phyloP scores from a whole-genome alignment of 1,284 basidiomycete species.

The Malassezia equina region DNA sequence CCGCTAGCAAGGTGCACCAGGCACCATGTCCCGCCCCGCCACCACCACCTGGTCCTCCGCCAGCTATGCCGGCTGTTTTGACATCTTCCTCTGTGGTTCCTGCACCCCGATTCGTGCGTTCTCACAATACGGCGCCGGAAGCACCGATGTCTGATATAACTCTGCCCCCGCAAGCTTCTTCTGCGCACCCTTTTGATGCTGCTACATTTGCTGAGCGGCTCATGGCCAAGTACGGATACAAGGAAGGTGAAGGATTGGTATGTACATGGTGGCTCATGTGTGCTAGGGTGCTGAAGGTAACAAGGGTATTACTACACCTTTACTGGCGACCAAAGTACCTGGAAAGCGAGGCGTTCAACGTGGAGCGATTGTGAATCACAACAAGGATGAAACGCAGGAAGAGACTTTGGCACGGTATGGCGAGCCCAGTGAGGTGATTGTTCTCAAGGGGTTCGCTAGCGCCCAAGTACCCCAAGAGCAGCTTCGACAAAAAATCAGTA shows the following conservation, averaged over 20 bases:
- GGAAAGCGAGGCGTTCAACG: not conserved
- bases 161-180: not conserved
- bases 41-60: not conserved
- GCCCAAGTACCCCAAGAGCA: slow-evolving; percentile 11
- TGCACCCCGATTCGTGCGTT: not conserved
- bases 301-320: slow-evolving; percentile 28
- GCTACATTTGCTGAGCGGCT: slow-evolving; percentile 29
- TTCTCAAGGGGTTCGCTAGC: slow-evolving; percentile 7
- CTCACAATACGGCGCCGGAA: not conserved
- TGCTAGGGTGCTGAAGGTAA: slow-evolving; percentile 26
- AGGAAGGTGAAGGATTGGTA: slow-evolving; percentile 28
- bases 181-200: not conserved
- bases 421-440: slow-evolving; percentile 19
- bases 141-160: not conserved
- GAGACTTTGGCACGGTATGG: slow-evolving; percentile 14
- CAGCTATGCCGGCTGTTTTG: not conserved
- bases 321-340: slow-evolving; percentile 3
- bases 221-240: slow-evolving; percentile 33
- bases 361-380: slow-evolving; percentile 16
- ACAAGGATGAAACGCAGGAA: slow-evolving; percentile 5
- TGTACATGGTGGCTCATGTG: not conserved
- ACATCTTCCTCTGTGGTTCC: too few relatives aligned
- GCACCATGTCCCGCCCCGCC: not conserved
- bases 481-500: slow-evolving; percentile 20
- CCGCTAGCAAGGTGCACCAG: not conserved